These are phyloP conservation scores for Hanseniaspora thailandica DNA, from an alignment of 805 yeast genomes.

Conservation along the genomic window DNA sequence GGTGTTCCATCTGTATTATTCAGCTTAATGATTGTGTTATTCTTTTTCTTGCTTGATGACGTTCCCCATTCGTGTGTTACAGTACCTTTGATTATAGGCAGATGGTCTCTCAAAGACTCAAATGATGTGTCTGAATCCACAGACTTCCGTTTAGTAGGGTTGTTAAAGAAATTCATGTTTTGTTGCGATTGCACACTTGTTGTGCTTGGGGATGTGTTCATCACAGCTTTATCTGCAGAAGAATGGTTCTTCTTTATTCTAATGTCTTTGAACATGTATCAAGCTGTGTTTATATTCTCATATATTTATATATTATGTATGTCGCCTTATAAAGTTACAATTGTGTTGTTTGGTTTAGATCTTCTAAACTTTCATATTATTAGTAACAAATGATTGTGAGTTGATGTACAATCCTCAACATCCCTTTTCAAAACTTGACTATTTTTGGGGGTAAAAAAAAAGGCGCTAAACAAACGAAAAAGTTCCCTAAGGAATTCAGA, in stretches of 20 bases:
- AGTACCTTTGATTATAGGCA: constrained; percentile 14
- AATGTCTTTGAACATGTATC: constrained; percentile 10
- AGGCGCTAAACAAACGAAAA: no score
- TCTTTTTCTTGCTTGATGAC: constrained; percentile 1
- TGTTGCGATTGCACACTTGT: not conserved
- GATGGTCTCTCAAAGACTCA: not conserved
- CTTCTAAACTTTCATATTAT: no score
- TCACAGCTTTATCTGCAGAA: not conserved
- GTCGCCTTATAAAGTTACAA: not conserved
- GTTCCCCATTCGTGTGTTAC: constrained; percentile 15
- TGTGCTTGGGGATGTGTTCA: not conserved
- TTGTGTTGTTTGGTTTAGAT: not conserved
- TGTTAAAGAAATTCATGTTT: not conserved
- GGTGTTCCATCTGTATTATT: constrained; percentile 11
- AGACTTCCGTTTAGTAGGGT: constrained; percentile 1
- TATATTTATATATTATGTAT: not conserved
- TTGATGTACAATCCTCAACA: no score
- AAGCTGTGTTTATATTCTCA: not conserved
- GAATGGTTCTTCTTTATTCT: constrained; percentile 1
- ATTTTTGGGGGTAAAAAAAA: no score
- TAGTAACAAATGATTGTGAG: no score
- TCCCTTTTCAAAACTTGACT: no score
- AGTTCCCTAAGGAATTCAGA: no score
- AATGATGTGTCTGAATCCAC: constrained; percentile 1
- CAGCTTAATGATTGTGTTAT: not conserved